Evolutionary conservation across 257 asterid species (phyloP).

Genomic region (Solanum acaule): DNA sequence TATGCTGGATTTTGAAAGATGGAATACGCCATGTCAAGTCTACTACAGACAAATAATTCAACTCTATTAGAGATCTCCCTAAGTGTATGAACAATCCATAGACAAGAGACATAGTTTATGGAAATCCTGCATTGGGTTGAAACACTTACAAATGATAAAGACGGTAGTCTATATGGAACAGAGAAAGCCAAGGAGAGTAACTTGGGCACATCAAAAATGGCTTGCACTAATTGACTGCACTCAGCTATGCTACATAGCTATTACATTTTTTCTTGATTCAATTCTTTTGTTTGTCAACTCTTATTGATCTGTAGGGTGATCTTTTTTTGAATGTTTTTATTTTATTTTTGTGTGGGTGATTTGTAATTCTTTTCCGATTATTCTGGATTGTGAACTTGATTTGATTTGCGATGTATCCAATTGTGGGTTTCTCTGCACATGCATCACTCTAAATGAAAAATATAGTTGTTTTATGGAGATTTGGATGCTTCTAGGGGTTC

Average conservation of each 20-base stretch:
- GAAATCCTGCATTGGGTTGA: not conserved
- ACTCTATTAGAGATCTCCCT: not conserved
- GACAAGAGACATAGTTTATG: not conserved
- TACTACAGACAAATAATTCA: not conserved
- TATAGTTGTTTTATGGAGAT: not conserved
- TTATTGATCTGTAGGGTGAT: not conserved
- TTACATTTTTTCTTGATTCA: not conserved
- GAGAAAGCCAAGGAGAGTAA: not conserved
- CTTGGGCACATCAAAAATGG: not conserved
- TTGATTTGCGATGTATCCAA: not conserved
- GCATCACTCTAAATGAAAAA: not conserved
- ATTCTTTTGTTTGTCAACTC: not conserved
- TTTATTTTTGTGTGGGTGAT: not conserved
- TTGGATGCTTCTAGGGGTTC: not conserved
- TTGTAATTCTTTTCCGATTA: not conserved
- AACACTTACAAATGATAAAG: not conserved
- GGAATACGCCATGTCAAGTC: not conserved
- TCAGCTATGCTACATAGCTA: not conserved
- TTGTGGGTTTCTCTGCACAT: not conserved
- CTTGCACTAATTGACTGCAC: not conserved
- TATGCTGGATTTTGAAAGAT: not conserved
- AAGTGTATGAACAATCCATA: not conserved
- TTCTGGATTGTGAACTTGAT: not conserved
- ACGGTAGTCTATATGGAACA: not conserved
- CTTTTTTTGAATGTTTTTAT: not conserved